Conservation (phyloP, 2,329 filamentous ascomycete genomes). For the Stachybotrys elegans region DNA sequence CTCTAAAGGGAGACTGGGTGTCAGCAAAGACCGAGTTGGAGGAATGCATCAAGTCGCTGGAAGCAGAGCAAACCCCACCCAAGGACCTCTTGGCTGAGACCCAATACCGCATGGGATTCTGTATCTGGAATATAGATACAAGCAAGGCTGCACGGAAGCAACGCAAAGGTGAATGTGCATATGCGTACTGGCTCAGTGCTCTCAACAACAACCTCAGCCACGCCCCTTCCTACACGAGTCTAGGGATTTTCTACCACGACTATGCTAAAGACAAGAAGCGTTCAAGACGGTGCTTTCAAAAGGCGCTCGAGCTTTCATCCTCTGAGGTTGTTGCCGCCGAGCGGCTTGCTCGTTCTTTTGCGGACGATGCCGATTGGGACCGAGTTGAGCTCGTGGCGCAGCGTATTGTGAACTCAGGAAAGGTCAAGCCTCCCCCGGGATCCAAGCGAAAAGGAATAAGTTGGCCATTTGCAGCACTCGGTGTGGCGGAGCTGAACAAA, state of each 20-base stretch:
- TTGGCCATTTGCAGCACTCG: slow-evolving; percentile 92
- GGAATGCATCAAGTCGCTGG: slow-evolving; percentile 60
- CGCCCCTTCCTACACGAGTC: slow-evolving; percentile 84
- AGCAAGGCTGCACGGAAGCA: slow-evolving; percentile 72
- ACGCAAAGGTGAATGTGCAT: slow-evolving; percentile 65
- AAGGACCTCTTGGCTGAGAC: slow-evolving; percentile 78
- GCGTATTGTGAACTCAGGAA: slow-evolving; percentile 90
- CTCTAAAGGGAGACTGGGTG: slow-evolving; percentile 71
- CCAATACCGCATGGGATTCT: slow-evolving; percentile 80
- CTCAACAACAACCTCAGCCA: slow-evolving; percentile 84
- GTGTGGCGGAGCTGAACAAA: slow-evolving; percentile 90
- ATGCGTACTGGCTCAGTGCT: slow-evolving; percentile 75
- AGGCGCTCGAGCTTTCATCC: slow-evolving; percentile 87
- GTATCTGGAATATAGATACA: slow-evolving; percentile 77
- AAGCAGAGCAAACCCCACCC: slow-evolving; percentile 48
- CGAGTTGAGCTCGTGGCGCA: slow-evolving; percentile 89
- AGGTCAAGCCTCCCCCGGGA: slow-evolving; percentile 81
- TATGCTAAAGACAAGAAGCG: slow-evolving; percentile 83
- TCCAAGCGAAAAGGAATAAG: slow-evolving; percentile 90
- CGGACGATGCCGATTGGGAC: slow-evolving; percentile 91
- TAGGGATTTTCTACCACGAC: slow-evolving; percentile 87
- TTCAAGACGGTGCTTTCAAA: slow-evolving; percentile 90
- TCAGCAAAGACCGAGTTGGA: slow-evolving; percentile 66
- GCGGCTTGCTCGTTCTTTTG: slow-evolving; percentile 78
- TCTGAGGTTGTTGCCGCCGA: slow-evolving; percentile 85